Evolutionary conservation across 177 flowering plant genomes (phyloP).

Genomic region (Vitis hybrid): DNA sequence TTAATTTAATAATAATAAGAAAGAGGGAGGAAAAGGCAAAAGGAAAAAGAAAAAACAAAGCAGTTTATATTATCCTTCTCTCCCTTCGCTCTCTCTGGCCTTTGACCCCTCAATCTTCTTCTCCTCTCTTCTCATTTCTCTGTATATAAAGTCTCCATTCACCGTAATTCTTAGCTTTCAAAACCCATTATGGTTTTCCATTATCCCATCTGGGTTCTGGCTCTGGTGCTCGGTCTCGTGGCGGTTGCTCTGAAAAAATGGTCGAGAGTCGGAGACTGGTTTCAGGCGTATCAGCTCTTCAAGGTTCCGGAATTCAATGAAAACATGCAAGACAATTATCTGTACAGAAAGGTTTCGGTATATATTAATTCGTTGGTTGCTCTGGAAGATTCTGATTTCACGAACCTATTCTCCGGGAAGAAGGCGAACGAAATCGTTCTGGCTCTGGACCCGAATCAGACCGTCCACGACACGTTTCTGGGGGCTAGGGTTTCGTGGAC

Average conservation of each 20-base stretch:
- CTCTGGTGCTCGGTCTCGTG: too few species aligned
- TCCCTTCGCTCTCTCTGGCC: too few species aligned
- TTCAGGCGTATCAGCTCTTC: constrained; percentile 32
- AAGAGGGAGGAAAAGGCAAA: too few species aligned
- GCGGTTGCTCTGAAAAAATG: constrained; percentile 16
- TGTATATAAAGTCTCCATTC: too few species aligned
- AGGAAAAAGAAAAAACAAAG: too few species aligned
- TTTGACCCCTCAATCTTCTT: too few species aligned
- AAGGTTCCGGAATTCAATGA: constrained; percentile 42
- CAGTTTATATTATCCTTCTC: too few species aligned
- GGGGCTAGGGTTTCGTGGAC: constrained; percentile 32
- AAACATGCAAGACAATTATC: constrained; percentile 29
- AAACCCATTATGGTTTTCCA: too few species aligned
- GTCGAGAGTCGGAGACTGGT: constrained; percentile 28
- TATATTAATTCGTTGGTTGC: constrained; percentile 32
- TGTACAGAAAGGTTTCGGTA: constrained; percentile 19
- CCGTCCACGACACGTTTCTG: constrained; percentile 32
- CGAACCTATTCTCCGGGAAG: constrained; percentile 40
- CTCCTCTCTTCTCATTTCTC: too few species aligned
- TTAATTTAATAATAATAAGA: too few species aligned
- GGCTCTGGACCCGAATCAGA: constrained; percentile 28
- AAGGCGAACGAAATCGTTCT: constrained; percentile 32
- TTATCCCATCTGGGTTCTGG: too few species aligned
- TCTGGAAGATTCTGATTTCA: constrained; percentile 37
- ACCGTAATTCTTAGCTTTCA: too few species aligned